Evolutionary conservation across 371 early-diverging fungal genomes (phyloP).

Genomic region (Lichtheimia hyalospora): DNA sequence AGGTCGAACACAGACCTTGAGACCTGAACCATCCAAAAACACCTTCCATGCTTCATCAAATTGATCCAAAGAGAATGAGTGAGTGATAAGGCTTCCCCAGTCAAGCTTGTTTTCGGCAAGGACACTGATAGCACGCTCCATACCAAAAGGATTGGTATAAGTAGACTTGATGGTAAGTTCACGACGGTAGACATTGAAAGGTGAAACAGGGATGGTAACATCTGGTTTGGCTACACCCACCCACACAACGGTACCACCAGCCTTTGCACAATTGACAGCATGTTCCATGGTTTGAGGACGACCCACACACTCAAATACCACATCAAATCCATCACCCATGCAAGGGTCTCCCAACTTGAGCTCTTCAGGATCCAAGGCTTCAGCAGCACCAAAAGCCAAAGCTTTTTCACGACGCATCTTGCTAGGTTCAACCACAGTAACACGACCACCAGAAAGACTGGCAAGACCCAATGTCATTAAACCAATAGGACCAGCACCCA

Average conservation of each 20-base stretch:
- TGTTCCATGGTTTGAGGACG: slow-evolving; percentile 45
- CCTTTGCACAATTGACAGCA: slow-evolving; percentile 48
- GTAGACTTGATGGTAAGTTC: slow-evolving; percentile 60
- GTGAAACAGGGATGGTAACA: slow-evolving; percentile 44
- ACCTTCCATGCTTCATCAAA: slow-evolving; percentile 57
- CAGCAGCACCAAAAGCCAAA: slow-evolving; percentile 39
- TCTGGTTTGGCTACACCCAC: slow-evolving; percentile 57
- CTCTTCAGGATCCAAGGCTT: slow-evolving; percentile 29
- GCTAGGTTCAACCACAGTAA: slow-evolving; percentile 50
- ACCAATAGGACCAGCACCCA: slow-evolving; percentile 61
- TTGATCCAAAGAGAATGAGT: slow-evolving; percentile 45
- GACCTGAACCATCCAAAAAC: slow-evolving; percentile 43
- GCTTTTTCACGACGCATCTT: slow-evolving; percentile 45
- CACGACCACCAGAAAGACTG: slow-evolving; percentile 40
- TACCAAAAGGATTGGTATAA: slow-evolving; percentile 58
- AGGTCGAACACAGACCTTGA: slow-evolving; percentile 56
- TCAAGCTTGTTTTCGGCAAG: slow-evolving; percentile 41
- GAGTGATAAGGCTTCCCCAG: slow-evolving; percentile 48
- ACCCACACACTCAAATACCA: slow-evolving; percentile 61
- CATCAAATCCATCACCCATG: slow-evolving; percentile 51
- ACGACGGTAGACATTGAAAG: slow-evolving; percentile 55
- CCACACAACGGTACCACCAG: slow-evolving; percentile 53
- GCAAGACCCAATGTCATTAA: slow-evolving; percentile 50
- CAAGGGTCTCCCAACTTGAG: slow-evolving; percentile 35
- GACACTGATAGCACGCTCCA: slow-evolving; percentile 57